Evolutionary conservation across 2,329 filamentous ascomycete genomes (phyloP), one percentile per base, ranked within the genome.

Genomic region (Exserohilum turcica): DNA sequence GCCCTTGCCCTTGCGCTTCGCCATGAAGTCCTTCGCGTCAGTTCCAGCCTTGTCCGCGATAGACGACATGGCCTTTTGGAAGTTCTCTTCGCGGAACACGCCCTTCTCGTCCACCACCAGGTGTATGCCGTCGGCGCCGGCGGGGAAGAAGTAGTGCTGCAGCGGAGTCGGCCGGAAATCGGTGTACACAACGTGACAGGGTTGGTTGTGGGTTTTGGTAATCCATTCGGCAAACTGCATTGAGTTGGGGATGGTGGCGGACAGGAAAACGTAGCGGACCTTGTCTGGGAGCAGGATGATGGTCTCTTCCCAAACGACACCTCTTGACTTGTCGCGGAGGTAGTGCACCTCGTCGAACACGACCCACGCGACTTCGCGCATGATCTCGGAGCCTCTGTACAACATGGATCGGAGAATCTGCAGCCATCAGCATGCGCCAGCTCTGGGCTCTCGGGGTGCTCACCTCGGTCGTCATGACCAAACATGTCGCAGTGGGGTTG

Each of bases 221-320:
- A 99, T 96, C 94, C 94, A 99, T 75, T 99, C 93, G 64, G 94
- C 94, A 68, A 99, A 99, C 75, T 99, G 94, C 85, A 97, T 97
- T 46, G 94, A 92, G 72, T 99, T 99, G 48, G 94, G 94, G 59
- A 99, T 99, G 2, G 95, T 99, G 59, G 94, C 94, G 28, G 95
- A 99, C 56, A 99, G 80, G 77, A 99, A 99, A 50, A 99, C 95
- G 71, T 97, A 99, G 78, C 92, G 90, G 63, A 99, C 95, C 82
- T 99, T 97, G 80, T 99, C 94, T 3, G 94, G 94, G 27, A 99
- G 82, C 63, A 99, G 83, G 68, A 99, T 99, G 71, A 99, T 97
- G 33, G 94, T 97, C 79, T 99, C 94, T 75, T 99, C 94, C 94
- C 94, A 99, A 2, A 99, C 94, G 0, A 99, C 94, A 80, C 94